A percentile compares a stretch with the other conserved stretches of the same genome.
These are phyloP conservation scores for Postia placenta DNA, from an alignment of 768 basidiomycete species.

Conservation along the genomic window DNA sequence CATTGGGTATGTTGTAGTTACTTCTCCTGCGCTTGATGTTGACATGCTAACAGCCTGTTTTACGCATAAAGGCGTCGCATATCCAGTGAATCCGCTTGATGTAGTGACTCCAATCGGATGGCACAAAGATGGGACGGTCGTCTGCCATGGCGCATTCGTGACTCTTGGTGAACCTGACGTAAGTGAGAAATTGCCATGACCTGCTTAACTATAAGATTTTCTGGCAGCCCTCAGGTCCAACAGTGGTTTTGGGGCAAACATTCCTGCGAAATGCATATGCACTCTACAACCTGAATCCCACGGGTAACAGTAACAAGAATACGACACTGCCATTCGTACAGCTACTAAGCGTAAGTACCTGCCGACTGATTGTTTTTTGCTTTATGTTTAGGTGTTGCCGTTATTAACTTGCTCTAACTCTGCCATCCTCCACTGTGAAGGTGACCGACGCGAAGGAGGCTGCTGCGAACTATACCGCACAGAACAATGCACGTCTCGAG, in stretches of 20 bases:
- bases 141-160: conserved; percentile 3
- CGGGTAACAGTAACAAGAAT: neutral
- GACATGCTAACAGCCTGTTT: neutral
- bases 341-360: conserved; percentile 4
- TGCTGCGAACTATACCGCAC: too few species aligned
- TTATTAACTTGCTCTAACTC: too few species aligned
- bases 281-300: conserved; percentile 12
- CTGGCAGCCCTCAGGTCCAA: neutral
- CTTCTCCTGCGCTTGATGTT: neutral
- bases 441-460: too few species aligned
- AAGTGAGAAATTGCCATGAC: too few species aligned
- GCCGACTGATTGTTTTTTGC: too few species aligned
- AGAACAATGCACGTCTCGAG: too few species aligned
- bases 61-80: neutral
- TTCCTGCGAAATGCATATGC: conserved; percentile 18
- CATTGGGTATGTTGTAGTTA: conserved; percentile 7
- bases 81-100: conserved; percentile 6
- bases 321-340: neutral
- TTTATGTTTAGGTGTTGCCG: too few species aligned
- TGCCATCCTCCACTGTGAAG: too few species aligned
- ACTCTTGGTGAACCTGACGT: neutral
- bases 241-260: conserved; percentile 14
- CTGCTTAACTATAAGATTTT: too few species aligned
- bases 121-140: neutral
- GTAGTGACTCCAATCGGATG: neutral